Evolutionary conservation across 2,329 filamentous ascomycete genomes (phyloP).

Genomic region (Zymoseptoria pseudotritici): DNA sequence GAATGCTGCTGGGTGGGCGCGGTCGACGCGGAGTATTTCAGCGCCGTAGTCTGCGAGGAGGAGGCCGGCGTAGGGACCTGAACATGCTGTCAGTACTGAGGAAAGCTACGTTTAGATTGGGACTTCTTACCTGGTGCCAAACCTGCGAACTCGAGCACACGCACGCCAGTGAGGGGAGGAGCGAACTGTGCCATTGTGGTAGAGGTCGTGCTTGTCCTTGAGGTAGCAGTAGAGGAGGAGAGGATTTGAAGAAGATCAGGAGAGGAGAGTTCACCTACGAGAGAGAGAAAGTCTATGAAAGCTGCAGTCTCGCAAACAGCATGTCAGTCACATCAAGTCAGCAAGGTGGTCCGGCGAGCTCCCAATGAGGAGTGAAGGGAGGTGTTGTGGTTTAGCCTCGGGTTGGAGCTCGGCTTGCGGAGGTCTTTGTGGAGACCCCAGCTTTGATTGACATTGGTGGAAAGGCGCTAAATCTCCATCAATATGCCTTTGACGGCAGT

Average conservation of each 20-base stretch:
- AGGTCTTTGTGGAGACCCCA: not conserved
- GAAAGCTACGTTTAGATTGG: not conserved
- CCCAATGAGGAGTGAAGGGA: not conserved
- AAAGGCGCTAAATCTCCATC: not conserved
- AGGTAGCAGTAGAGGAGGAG: not conserved
- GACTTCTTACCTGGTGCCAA: slow-evolving; percentile 46
- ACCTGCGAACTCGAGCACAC: slow-evolving; percentile 60
- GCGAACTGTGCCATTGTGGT: slow-evolving; percentile 20
- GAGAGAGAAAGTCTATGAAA: not conserved
- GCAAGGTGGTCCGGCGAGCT: not conserved
- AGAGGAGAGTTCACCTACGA: not conserved
- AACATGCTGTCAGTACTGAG: not conserved
- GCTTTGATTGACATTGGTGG: not conserved
- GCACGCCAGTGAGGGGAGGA: slow-evolving; percentile 50
- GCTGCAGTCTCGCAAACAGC: not conserved
- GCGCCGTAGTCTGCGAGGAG: slow-evolving; percentile 87
- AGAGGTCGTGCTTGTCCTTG: not conserved
- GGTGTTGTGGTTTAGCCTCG: not conserved
- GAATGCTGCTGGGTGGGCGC: slow-evolving; percentile 39
- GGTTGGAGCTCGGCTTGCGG: not conserved
- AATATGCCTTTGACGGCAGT: not conserved
- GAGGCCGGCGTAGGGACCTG: slow-evolving; percentile 81
- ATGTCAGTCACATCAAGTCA: not conserved
- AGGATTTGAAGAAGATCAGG: not conserved
- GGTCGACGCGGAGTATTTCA: slow-evolving; percentile 79